Conservation (phyloP, 768 basidiomycete species). For the Heimioporus sp. region DNA sequence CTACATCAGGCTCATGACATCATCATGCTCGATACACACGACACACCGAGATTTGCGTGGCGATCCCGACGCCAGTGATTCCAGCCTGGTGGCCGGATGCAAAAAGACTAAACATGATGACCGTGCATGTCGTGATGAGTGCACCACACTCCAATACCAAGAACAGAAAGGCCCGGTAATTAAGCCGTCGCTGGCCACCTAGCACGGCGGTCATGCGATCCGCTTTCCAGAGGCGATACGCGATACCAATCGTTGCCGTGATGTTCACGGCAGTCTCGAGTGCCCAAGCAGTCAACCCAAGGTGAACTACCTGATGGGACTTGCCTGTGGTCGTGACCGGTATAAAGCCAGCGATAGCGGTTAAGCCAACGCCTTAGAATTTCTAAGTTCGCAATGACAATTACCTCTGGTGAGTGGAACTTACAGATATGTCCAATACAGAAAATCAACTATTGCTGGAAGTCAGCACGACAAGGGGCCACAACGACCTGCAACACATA, state of each 20-base stretch:
- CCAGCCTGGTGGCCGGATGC: constrained; percentile 9
- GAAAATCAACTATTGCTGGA: constrained; percentile 7
- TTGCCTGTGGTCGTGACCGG: constrained; percentile 1
- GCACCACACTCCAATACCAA: constrained; percentile 19
- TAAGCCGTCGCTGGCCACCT: neutral
- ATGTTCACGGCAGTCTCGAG: constrained; percentile 16
- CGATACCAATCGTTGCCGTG: constrained; percentile 15
- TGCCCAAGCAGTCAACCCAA: constrained; percentile 18
- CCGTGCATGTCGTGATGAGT: constrained; percentile 19
- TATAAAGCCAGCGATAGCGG: constrained; percentile 17
- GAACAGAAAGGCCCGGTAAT: constrained; percentile 11
- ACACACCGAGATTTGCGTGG: constrained; percentile 17
- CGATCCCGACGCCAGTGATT: constrained; percentile 14
- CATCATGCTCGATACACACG: neutral
- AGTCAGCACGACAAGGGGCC: neutral
- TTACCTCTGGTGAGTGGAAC: neutral
- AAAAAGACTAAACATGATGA: constrained; percentile 18
- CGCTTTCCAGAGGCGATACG: constrained; percentile 15
- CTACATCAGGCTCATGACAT: neutral
- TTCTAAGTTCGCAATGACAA: too few species aligned
- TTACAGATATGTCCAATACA: constrained; percentile 19
- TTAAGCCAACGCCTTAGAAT: constrained; percentile 6
- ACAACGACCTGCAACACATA: neutral
- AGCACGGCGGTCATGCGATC: constrained; percentile 1
- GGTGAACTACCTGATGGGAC: neutral